Percentiles rank a stretch among this genome's conserved stretches.
Evolutionary conservation across 495 filamentous ascomycete genomes (phyloP).

Genomic region (Penicillium parvum): DNA sequence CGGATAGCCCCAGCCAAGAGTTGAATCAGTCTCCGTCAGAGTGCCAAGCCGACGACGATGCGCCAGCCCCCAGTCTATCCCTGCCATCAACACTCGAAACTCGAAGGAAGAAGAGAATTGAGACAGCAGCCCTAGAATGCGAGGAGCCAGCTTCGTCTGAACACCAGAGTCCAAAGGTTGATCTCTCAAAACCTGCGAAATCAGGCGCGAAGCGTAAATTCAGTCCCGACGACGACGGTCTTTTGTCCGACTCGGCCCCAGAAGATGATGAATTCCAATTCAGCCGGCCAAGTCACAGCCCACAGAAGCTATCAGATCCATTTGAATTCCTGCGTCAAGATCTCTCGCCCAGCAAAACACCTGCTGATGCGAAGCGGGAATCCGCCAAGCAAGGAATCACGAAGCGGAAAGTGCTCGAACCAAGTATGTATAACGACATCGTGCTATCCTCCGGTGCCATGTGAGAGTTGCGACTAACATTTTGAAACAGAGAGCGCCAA

Average conservation of each 20-base stretch:
- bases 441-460: background rate
- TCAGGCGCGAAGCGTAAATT: constrained; percentile 62
- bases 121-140: constrained; percentile 2
- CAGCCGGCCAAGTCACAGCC: constrained; percentile 22
- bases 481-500: constrained; percentile 51
- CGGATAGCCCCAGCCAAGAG: constrained; percentile 50
- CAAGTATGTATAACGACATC: constrained; percentile 46
- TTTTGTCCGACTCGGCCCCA: constrained; percentile 15
- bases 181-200: constrained; percentile 22
- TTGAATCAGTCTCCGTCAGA: constrained; percentile 6
- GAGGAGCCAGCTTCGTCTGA: background rate
- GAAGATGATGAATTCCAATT: constrained; percentile 51
- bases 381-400: constrained; percentile 11
- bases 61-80: constrained; percentile 10
- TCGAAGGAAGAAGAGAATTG: constrained; percentile 44
- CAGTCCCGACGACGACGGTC: constrained; percentile 47
- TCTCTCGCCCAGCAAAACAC: constrained; percentile 16
- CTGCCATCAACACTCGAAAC: constrained; percentile 37
- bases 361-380: constrained; percentile 15
- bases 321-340: constrained; percentile 9
- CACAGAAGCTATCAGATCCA: constrained; percentile 6
- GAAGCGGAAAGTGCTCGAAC: constrained; percentile 53
- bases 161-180: background rate
- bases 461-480: constrained; percentile 20
- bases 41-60: background rate